These are phyloP conservation scores for Amaranthus palmeri DNA, from an alignment of 148 eudicot species.

Conservation along the genomic window DNA sequence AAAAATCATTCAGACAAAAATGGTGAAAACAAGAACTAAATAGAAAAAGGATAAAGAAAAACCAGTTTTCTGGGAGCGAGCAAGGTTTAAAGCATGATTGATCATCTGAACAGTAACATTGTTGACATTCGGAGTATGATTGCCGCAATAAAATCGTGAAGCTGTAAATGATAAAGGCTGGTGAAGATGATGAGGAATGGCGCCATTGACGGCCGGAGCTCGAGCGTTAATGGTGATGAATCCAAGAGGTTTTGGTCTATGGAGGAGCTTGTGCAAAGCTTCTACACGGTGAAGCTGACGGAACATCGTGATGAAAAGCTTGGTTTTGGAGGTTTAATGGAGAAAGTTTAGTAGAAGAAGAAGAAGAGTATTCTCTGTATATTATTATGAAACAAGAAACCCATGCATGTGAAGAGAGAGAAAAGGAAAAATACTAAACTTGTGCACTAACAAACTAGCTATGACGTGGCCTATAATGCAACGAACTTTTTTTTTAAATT, in stretches of 20 bases:
- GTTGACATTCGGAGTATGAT: constrained; percentile 30
- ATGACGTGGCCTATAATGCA: too few species aligned
- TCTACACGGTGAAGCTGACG: background rate
- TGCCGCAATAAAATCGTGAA: constrained; percentile 31
- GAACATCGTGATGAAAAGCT: background rate
- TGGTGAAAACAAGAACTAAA: background rate
- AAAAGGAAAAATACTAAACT: too few species aligned
- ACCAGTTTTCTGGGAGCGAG: constrained; percentile 75
- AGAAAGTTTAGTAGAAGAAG: too few species aligned
- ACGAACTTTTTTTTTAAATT: too few species aligned
- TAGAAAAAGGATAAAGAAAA: constrained; percentile 1
- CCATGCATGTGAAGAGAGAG: too few species aligned
- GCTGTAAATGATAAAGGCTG: constrained; percentile 6
- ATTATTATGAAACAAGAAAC: too few species aligned
- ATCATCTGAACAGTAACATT: constrained; percentile 78
- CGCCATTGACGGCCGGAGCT: constrained; percentile 11
- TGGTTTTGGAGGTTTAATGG: too few species aligned
- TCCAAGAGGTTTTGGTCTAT: background rate
- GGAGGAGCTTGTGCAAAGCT: background rate
- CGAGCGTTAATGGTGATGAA: background rate
- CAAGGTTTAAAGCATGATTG: constrained; percentile 61
- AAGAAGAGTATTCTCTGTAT: too few species aligned
- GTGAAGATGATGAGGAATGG: background rate
- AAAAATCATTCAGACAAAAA: background rate
- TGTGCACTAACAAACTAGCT: too few species aligned